Conservation (phyloP, 2,329 filamentous ascomycete species). For the Eutypa lata region DNA sequence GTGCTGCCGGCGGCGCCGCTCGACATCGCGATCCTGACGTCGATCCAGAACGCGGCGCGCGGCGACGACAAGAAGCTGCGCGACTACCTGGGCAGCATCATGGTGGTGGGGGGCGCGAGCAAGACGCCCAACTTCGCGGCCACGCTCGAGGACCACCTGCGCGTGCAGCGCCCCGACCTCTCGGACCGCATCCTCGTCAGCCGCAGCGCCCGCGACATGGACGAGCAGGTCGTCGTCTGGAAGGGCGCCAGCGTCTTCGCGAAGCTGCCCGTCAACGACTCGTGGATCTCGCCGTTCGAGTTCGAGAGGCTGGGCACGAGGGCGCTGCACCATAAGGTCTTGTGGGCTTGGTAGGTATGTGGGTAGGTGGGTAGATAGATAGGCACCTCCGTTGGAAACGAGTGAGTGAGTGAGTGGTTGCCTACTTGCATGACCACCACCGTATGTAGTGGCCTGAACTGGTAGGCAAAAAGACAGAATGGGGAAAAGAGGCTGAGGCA, state of each 20-base stretch:
- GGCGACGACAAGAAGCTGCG: conserved; percentile 90
- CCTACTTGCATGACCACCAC: too few relatives aligned
- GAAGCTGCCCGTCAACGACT: conserved; percentile 87
- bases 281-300: conserved; percentile 85
- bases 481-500: too few relatives aligned
- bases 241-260: conserved; percentile 97
- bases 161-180: conserved; percentile 61
- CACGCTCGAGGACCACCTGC: conserved; percentile 79
- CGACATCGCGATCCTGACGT: conserved; percentile 85
- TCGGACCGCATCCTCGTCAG: conserved; percentile 60
- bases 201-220: conserved; percentile 82
- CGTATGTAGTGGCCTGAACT: too few relatives aligned
- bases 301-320: conserved; percentile 83
- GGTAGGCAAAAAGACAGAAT: too few relatives aligned
- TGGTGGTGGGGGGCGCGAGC: conserved; percentile 83
- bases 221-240: conserved; percentile 96
- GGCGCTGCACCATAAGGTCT: conserved; percentile 78
- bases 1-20: conserved; percentile 81
- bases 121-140: conserved; percentile 77
- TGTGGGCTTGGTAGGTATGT: conserved; percentile 62
- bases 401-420: too few relatives aligned
- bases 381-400: too few relatives aligned
- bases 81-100: conserved; percentile 85
- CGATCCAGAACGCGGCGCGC: conserved; percentile 80
- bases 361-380: too few relatives aligned